Evolutionary conservation across 2,329 filamentous ascomycete species (phyloP).

Genomic region (Colletotrichum melonis): DNA sequence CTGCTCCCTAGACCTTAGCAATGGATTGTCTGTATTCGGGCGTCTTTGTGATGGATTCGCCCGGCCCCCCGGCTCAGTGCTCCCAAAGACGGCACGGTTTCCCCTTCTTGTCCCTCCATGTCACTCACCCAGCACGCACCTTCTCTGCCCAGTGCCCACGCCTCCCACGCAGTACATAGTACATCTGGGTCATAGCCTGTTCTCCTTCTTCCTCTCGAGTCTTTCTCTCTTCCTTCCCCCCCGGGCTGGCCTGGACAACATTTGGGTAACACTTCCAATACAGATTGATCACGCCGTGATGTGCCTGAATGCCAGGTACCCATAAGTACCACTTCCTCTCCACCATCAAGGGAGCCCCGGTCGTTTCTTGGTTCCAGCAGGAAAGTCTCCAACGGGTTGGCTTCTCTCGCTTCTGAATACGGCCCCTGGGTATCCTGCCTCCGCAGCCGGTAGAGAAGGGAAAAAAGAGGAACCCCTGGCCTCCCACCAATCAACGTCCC

Average conservation of each 20-base stretch:
- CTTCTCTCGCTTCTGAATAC: conserved; percentile 17
- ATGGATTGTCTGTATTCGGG: not conserved
- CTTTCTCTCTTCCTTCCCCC: too few relatives aligned
- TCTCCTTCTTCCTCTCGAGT: not conserved
- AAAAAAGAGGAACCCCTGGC: not conserved
- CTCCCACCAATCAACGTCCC: conserved; percentile 22
- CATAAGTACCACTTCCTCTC: not conserved
- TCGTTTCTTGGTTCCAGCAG: not conserved
- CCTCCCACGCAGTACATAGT: not conserved
- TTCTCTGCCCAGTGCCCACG: not conserved
- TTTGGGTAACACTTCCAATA: not conserved
- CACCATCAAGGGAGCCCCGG: not conserved
- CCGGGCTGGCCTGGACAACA: too few relatives aligned
- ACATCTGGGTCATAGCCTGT: not conserved
- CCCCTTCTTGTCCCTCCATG: not conserved
- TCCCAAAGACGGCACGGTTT: conserved; percentile 13
- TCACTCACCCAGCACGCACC: not conserved
- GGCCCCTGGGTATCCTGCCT: conserved; percentile 15
- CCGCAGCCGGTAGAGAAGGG: conserved; percentile 8
- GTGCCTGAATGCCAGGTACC: not conserved
- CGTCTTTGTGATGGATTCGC: not conserved
- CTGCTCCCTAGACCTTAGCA: not conserved
- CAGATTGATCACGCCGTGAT: not conserved
- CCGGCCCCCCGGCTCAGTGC: not conserved
- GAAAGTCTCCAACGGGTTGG: conserved; percentile 14